Base-by-base conservation (phyloP, 495 filamentous ascomycete genomes). In the Extremus antarcticus region DNA sequence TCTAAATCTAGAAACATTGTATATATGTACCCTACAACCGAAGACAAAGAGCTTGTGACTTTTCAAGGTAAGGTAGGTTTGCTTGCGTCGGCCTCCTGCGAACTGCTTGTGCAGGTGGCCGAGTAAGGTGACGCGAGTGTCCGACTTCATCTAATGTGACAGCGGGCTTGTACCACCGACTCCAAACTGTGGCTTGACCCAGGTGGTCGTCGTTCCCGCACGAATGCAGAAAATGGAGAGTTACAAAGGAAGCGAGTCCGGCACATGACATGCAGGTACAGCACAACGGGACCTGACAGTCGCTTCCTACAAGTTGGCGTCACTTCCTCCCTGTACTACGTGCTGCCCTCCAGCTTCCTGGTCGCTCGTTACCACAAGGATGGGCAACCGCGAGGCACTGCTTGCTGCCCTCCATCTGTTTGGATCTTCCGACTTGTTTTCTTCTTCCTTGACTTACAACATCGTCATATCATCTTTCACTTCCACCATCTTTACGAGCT, bases 1-100 rank as follows among this genome's bases (percentile, higher is more conserved):
- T 72, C 23, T 67, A 61, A 50, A 50, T 50, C 20, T 13, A 35
- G 4, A 4, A 13, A 35, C 29, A 35, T 60, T 66, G 58, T 67
- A 61, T 53, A 64, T 62, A 58, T 67, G 43, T 62, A 64, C 15
- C n/a, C 45, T 60, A 43, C 22, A 11, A 3, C 10, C 2, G 24
- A 51, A 3, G 17, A 45, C 41, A 45, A 45, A 45, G 41, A n/a
- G 41, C 29, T 35, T 35, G 29, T 35, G 29, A 13, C 29, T n/a
- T n/a, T n/a, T n/a, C n/a, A n/a, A n/a, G n/a, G n/a, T n/a, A n/a
- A 35, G 29, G 29, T 35, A 7, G 13, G 29, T 35, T 35, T 35
- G 29, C 29, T 35, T 35, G 13, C 29, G 29, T 35, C 29, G 29
- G 29, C 29, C 29, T 35, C 29, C 29, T 35, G 7, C 29, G 29